Conservation (phyloP, 2,329 filamentous ascomycete species). For the Aspergillus ochraceoroseus region DNA sequence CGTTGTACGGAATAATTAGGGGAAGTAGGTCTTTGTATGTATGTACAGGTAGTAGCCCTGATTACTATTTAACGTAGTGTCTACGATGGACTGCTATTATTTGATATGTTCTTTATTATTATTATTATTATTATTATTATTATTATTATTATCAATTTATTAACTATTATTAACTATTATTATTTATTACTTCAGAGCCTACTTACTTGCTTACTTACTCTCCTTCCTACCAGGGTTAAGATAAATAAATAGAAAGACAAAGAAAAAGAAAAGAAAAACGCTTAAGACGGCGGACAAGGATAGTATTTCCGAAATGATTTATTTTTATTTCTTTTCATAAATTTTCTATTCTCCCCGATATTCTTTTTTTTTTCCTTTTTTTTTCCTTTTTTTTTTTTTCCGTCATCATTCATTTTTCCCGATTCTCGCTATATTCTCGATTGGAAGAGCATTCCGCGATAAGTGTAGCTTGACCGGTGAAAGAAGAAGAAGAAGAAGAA, state of each 20-base stretch:
- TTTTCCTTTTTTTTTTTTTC: background rate
- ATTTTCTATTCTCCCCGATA: conserved; percentile 6
- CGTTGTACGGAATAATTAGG: conserved; percentile 1
- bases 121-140: no score
- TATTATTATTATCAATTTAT: no score
- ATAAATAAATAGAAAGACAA: background rate
- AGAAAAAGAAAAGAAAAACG: conserved; percentile 2
- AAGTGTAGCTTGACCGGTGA: background rate
- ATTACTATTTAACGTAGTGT: no score
- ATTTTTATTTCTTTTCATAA: conserved; percentile 5
- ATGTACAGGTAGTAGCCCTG: no score
- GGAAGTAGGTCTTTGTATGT: no score
- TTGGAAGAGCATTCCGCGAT: background rate
- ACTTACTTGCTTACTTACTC: background rate
- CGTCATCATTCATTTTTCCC: no score
- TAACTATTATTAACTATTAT: no score
- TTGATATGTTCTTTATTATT: no score
- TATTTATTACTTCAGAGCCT: no score
- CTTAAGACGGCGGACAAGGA: background rate
- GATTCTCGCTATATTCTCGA: conserved; percentile 6
- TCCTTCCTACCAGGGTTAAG: background rate
- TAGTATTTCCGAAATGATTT: conserved; percentile 9
- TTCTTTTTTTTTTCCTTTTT: conserved; percentile 5
- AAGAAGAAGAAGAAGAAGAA: background rate
- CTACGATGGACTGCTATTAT: no score